Evolutionary conservation across 2,329 filamentous ascomycete genomes (phyloP).

Genomic region (Penicillium fuscoglaucum): DNA sequence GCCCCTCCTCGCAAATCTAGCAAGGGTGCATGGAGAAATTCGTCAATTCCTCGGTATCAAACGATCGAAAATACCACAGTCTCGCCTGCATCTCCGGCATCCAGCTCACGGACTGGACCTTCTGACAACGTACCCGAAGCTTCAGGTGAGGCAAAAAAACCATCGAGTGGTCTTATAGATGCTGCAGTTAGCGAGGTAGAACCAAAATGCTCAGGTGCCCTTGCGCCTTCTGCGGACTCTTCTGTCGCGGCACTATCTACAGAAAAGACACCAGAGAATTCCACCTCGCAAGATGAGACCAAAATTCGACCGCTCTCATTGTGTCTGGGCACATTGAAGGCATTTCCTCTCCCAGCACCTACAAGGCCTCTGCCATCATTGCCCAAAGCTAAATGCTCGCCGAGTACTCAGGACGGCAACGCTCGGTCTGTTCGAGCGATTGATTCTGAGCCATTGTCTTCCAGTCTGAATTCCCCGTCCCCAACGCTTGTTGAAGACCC

Average conservation of each 20-base stretch:
- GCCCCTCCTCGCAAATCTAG: conserved; percentile 35
- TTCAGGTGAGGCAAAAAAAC: not conserved
- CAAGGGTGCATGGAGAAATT: conserved; percentile 28
- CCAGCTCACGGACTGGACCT: not conserved
- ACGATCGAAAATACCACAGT: conserved; percentile 7
- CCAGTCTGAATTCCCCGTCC: conserved; percentile 5
- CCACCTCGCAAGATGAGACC: conserved; percentile 3
- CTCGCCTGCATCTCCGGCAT: not conserved
- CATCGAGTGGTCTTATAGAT: not conserved
- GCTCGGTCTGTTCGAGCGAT: conserved; percentile 6
- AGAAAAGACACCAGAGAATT: conserved; percentile 1
- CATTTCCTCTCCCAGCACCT: conserved; percentile 40
- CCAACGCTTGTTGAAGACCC: conserved; percentile 11
- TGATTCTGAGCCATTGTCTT: conserved; percentile 2
- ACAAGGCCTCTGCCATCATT: conserved; percentile 37
- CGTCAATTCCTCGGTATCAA: conserved; percentile 21
- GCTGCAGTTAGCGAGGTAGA: not conserved
- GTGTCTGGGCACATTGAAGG: conserved; percentile 30
- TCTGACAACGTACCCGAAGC: not conserved
- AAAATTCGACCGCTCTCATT: conserved; percentile 26
- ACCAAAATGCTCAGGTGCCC: conserved; percentile 1
- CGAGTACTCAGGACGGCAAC: conserved; percentile 14
- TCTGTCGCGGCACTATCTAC: not conserved
- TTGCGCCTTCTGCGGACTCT: not conserved
- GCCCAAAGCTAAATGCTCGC: conserved; percentile 22